Conservation (phyloP, 2,329 filamentous ascomycete species). For the Alternaria triticimaculans region DNA sequence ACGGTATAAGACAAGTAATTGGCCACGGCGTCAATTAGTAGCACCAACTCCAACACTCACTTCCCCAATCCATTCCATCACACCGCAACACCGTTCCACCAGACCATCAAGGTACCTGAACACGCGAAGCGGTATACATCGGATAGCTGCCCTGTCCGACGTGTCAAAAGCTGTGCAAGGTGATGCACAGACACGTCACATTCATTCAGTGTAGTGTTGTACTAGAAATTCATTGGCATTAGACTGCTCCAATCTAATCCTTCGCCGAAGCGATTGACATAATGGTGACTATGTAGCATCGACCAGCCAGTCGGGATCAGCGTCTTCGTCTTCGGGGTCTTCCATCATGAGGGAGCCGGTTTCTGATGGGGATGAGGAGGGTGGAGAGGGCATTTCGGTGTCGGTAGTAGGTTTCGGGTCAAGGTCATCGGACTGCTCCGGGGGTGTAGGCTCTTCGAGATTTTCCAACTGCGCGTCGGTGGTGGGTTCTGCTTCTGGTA, state of each 20-base stretch:
- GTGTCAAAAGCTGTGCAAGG: neutral
- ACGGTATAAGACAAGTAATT: neutral
- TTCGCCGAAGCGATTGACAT: neutral
- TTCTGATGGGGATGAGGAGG: constrained; percentile 45
- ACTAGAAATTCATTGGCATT: neutral
- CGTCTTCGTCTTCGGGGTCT: constrained; percentile 70
- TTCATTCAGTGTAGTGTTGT: neutral
- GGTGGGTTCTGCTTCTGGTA: constrained; percentile 1
- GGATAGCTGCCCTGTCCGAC: neutral
- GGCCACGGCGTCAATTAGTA: neutral
- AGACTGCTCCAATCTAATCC: neutral
- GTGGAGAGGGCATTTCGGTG: constrained; percentile 1
- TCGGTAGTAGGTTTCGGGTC: neutral
- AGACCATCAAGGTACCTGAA: constrained; percentile 8
- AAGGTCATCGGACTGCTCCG: neutral
- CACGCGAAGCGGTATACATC: neutral
- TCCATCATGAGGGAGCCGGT: constrained; percentile 62
- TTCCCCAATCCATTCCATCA: neutral
- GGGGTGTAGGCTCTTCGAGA: neutral
- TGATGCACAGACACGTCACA: neutral
- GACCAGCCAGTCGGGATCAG: constrained; percentile 68
- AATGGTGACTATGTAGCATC: constrained; percentile 19
- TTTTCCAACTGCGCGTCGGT: neutral
- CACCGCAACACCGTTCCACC: neutral
- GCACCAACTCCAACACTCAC: neutral